Evolutionary conservation across 2,329 filamentous ascomycete species (phyloP).

Genomic region (Pseudocercospora vitis): DNA sequence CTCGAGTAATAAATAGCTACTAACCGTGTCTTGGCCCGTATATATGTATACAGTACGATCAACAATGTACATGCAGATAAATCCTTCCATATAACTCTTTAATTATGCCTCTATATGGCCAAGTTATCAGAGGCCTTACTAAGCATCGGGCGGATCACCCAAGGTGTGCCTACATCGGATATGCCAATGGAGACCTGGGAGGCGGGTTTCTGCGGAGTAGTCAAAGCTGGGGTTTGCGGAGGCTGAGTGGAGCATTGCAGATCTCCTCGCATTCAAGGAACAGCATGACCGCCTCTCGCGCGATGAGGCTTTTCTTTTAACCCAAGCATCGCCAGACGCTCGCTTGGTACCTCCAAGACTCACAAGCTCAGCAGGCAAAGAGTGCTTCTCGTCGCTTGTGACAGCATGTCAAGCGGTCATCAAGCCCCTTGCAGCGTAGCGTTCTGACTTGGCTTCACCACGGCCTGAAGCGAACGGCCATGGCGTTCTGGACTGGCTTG

Average conservation of each 20-base stretch:
- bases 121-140: too few species aligned
- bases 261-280: background rate
- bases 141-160: too few species aligned
- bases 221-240: background rate
- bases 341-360: background rate
- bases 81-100: too few species aligned
- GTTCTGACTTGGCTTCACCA: background rate
- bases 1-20: too few species aligned
- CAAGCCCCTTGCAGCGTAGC: background rate
- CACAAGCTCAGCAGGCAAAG: slow-evolving; percentile 15
- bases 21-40: too few species aligned
- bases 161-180: too few species aligned
- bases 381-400: slow-evolving; percentile 6
- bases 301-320: too few species aligned
- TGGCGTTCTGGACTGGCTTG: slow-evolving; percentile 16
- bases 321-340: too few species aligned
- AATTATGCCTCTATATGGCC: too few species aligned
- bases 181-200: too few species aligned
- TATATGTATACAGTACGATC: too few species aligned
- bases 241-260: slow-evolving; percentile 4
- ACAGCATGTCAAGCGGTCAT: background rate
- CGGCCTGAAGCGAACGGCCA: slow-evolving; percentile 11
- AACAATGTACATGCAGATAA: too few species aligned
- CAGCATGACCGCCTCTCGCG: background rate
- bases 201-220: background rate